phyloP scores from a whole-genome alignment of 768 basidiomycete species.

The Pulveroboletus frians region DNA sequence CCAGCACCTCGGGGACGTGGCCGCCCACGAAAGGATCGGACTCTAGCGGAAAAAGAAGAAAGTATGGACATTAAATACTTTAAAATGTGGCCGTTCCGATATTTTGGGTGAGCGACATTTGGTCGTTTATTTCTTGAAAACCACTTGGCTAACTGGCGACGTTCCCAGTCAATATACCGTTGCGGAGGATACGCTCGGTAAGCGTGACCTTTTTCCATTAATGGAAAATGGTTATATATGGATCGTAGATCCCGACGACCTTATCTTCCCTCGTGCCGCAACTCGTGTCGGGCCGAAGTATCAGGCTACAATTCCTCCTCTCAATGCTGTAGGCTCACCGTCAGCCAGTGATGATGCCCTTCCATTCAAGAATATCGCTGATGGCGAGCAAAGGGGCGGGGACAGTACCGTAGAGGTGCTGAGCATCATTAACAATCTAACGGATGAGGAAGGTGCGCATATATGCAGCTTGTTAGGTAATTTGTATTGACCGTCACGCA shows the following conservation, averaged over 20 bases:
- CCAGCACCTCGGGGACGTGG: slow-evolving; percentile 70
- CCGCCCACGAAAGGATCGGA: slow-evolving; percentile 70
- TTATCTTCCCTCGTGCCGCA: slow-evolving; percentile 91
- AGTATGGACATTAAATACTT: slow-evolving; percentile 75
- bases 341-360: slow-evolving; percentile 21
- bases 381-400: slow-evolving; percentile 55
- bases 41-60: slow-evolving; percentile 71
- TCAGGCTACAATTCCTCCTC: slow-evolving; percentile 57
- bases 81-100: slow-evolving; percentile 92
- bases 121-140: not conserved
- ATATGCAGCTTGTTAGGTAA: slow-evolving; percentile 18
- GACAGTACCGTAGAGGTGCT: slow-evolving; percentile 72
- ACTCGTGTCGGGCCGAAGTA: slow-evolving; percentile 88
- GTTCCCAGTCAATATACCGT: slow-evolving; percentile 73
- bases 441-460: slow-evolving; percentile 61
- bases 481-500: slow-evolving; percentile 28
- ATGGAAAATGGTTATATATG: slow-evolving; percentile 23
- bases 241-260: slow-evolving; percentile 83
- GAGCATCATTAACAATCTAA: slow-evolving; percentile 58
- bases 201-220: slow-evolving; percentile 23
- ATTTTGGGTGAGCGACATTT: slow-evolving; percentile 75
- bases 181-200: slow-evolving; percentile 87
- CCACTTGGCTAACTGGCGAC: slow-evolving; percentile 10
- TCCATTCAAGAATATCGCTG: slow-evolving; percentile 5
- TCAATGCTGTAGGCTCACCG: slow-evolving; percentile 33